A percentile compares a stretch with the other conserved stretches of the same genome.
Evolutionary conservation across 129 eudicot species (phyloP).

Genomic region (Pittosporum tobira): DNA sequence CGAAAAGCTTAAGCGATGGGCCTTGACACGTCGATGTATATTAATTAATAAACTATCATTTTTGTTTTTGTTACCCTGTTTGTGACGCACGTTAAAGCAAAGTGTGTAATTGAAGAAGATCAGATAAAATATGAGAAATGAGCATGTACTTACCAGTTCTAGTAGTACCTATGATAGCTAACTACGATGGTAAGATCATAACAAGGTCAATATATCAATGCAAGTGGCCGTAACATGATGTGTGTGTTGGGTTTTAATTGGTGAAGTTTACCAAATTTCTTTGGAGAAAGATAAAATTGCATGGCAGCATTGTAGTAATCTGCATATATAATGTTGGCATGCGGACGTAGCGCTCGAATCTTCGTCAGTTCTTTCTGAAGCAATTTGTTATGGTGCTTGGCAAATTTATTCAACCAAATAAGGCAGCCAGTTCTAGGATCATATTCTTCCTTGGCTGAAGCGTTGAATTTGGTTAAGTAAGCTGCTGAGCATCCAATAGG

Average conservation of each 20-base stretch:
- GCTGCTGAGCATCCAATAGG: conserved; percentile 61
- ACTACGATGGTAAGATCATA: neutral
- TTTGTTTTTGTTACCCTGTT: too few relatives aligned
- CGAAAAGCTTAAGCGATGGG: too few relatives aligned
- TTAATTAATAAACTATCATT: too few relatives aligned
- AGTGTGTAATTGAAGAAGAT: too few relatives aligned
- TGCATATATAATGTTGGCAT: conserved; percentile 38
- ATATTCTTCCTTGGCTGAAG: conserved; percentile 22
- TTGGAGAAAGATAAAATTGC: conserved; percentile 36
- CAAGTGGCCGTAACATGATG: neutral
- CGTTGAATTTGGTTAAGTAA: conserved; percentile 29
- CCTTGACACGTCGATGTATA: too few relatives aligned
- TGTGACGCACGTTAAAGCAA: too few relatives aligned
- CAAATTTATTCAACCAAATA: conserved; percentile 28
- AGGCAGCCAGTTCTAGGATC: conserved; percentile 49
- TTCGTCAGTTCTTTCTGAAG: conserved; percentile 28
- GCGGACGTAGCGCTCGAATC: conserved; percentile 33
- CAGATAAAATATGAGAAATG: too few relatives aligned
- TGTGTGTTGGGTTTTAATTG: neutral
- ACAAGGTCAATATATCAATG: neutral
- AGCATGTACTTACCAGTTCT: too few relatives aligned
- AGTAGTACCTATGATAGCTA: too few relatives aligned
- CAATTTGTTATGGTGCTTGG: conserved; percentile 36
- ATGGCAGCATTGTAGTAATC: conserved; percentile 51
- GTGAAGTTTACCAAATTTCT: conserved; percentile 31